phyloP scores from a whole-genome alignment of 2,329 filamentous ascomycete species.

The Kalaharituber pfeilii region DNA sequence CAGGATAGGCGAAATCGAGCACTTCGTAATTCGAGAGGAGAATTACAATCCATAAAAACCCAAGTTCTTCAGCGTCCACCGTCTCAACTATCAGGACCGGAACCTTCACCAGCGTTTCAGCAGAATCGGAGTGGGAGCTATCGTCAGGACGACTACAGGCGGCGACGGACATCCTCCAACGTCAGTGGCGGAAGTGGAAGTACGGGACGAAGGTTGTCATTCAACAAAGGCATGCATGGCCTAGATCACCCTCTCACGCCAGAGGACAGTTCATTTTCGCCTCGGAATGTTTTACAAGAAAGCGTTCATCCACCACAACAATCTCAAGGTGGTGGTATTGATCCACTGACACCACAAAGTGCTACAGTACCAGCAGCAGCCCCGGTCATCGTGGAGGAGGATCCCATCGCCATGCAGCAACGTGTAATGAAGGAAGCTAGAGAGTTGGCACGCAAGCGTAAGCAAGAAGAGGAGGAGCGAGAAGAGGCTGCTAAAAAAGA shows the following conservation, averaged over 20 bases:
- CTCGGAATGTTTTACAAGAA: not conserved
- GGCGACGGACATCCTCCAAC: constrained; percentile 75
- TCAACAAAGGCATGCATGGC: constrained; percentile 12
- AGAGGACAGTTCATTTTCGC: constrained; percentile 12
- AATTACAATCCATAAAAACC: constrained; percentile 51
- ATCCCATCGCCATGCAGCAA: constrained; percentile 46
- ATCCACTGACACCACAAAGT: not conserved
- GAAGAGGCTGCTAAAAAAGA: constrained; percentile 56
- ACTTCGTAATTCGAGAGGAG: constrained; percentile 37
- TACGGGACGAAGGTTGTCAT: constrained; percentile 33
- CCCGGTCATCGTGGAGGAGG: constrained; percentile 32
- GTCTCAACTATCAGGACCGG: constrained; percentile 41
- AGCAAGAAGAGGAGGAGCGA: constrained; percentile 49
- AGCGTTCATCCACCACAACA: not conserved
- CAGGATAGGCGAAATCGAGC: constrained; percentile 49
- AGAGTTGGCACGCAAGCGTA: constrained; percentile 50
- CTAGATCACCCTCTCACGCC: constrained; percentile 11
- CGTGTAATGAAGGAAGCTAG: constrained; percentile 51
- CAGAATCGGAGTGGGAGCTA: constrained; percentile 41
- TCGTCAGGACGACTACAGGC: constrained; percentile 47
- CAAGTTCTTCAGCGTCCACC: constrained; percentile 57
- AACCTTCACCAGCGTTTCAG: constrained; percentile 76
- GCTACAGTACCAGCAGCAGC: not conserved
- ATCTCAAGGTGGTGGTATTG: not conserved
- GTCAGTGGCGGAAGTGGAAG: constrained; percentile 71